Percentiles rank a stretch among this genome's conserved stretches.
Evolutionary conservation across 805 yeast species (phyloP).

Genomic region (Wickerhamomyces chaumierensis): DNA sequence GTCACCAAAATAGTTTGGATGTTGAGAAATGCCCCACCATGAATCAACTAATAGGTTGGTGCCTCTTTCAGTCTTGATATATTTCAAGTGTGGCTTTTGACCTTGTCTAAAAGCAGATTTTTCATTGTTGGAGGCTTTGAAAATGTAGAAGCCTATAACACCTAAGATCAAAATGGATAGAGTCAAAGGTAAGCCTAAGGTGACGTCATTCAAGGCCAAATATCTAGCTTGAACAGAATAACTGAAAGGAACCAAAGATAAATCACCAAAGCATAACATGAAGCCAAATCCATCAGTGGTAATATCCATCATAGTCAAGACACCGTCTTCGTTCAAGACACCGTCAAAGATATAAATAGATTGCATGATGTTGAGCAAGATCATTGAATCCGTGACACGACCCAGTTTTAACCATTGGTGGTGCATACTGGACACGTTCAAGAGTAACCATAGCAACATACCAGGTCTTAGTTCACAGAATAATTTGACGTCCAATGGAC

Average conservation of each 20-base stretch:
- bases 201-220: constrained; percentile 50
- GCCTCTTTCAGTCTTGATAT: constrained; percentile 64
- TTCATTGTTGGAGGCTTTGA: constrained; percentile 76
- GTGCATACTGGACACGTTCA: constrained; percentile 72
- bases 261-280: constrained; percentile 92
- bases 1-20: constrained; percentile 91
- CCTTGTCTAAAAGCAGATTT: constrained; percentile 80
- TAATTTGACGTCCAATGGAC: constrained; percentile 76
- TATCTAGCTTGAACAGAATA: constrained; percentile 82
- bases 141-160: constrained; percentile 63
- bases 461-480: constrained; percentile 96
- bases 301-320: constrained; percentile 88
- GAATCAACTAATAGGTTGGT: constrained; percentile 78
- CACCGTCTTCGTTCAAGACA: constrained; percentile 82
- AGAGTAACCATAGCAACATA: constrained; percentile 70
- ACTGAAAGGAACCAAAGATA: constrained; percentile 86
- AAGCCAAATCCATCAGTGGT: constrained; percentile 96
- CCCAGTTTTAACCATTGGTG: constrained; percentile 61
- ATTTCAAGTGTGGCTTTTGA: constrained; percentile 53
- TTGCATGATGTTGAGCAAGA: constrained; percentile 60
- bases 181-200: constrained; percentile 32
- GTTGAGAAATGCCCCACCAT: constrained; percentile 94
- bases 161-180: constrained; percentile 35
- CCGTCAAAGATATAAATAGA: constrained; percentile 84
- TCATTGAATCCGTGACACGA: constrained; percentile 55